A percentile compares a stretch with the other conserved stretches of the same genome.
Evolutionary conservation across 192 early-diverging fungal genomes (phyloP).

Genomic region (Endogone sp.): DNA sequence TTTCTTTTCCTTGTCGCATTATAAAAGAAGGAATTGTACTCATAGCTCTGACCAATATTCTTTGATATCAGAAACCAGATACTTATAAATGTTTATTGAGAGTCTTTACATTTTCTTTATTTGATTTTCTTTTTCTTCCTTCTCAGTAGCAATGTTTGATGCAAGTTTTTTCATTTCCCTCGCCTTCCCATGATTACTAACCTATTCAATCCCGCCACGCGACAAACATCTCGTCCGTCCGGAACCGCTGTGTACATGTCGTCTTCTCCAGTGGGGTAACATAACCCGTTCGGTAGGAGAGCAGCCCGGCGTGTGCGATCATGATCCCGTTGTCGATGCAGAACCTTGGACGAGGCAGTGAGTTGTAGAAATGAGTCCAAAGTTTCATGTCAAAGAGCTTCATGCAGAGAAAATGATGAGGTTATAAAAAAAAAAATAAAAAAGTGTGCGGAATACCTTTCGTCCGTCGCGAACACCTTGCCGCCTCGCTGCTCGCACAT

Average conservation of each 20-base stretch:
- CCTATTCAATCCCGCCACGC: constrained; percentile 72
- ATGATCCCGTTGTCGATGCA: constrained; percentile 99
- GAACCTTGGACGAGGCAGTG: constrained; percentile 46
- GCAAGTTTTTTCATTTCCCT: too few relatives aligned
- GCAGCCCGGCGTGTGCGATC: constrained; percentile 96
- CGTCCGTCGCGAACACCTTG: constrained; percentile 93
- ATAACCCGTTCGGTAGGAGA: constrained; percentile 78
- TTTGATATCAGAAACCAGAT: too few relatives aligned
- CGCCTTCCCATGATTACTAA: too few relatives aligned
- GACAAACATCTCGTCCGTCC: constrained; percentile 83
- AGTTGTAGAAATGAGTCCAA: not conserved
- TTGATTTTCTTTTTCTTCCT: too few relatives aligned
- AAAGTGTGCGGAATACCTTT: constrained; percentile 64
- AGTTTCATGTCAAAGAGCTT: too few relatives aligned
- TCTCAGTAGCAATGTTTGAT: too few relatives aligned
- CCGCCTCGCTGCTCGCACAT: constrained; percentile 90
- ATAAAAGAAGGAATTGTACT: too few relatives aligned
- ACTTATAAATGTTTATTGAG: too few relatives aligned
- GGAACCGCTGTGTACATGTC: constrained; percentile 90
- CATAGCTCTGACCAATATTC: too few relatives aligned
- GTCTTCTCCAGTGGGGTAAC: constrained; percentile 82
- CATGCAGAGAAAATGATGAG: constrained; percentile 3
- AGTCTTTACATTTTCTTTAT: too few relatives aligned
- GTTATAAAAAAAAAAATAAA: constrained; percentile 4
- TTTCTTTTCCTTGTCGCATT: too few relatives aligned